Percentiles rank a stretch among this genome's conserved stretches.
These are phyloP conservation scores for Colletotrichum noveboracense DNA, from an alignment of 2,329 filamentous ascomycete genomes.

Conservation along the genomic window DNA sequence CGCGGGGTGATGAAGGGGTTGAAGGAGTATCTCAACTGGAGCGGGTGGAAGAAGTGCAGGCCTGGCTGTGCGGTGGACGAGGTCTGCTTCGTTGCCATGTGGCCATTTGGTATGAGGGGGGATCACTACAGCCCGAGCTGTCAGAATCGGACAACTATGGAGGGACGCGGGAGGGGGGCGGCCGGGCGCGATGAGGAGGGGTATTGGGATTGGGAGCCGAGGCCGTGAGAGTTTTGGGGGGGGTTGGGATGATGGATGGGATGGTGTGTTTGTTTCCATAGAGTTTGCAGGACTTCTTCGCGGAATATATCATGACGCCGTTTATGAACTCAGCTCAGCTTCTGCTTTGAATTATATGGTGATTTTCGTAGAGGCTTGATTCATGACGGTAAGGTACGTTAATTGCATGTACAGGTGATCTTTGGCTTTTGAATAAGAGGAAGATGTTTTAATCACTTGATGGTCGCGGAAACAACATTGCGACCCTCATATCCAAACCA, in stretches of 20 bases:
- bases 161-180: neutral
- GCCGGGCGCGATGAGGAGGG: neutral
- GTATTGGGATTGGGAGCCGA: constrained; percentile 5
- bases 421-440: too few relatives aligned
- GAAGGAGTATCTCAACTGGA: constrained; percentile 60
- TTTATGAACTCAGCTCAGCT: neutral
- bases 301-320: neutral
- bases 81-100: constrained; percentile 67
- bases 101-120: constrained; percentile 60
- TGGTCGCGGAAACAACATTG: neutral
- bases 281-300: neutral
- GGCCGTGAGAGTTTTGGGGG: neutral
- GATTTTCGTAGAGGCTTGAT: too few relatives aligned
- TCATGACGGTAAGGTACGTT: too few relatives aligned
- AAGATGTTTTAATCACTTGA: neutral
- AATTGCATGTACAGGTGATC: too few relatives aligned
- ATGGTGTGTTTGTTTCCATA: neutral
- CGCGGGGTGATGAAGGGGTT: constrained; percentile 33
- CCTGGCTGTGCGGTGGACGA: constrained; percentile 57
- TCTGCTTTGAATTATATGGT: neutral
- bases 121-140: constrained; percentile 49
- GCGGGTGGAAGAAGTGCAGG: constrained; percentile 61
- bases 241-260: neutral
- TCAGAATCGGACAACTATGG: constrained; percentile 11
- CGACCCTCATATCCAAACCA: too few relatives aligned